phyloP scores from a whole-genome alignment of 2,329 filamentous ascomycete genomes.

The Venturia aucupariae region DNA sequence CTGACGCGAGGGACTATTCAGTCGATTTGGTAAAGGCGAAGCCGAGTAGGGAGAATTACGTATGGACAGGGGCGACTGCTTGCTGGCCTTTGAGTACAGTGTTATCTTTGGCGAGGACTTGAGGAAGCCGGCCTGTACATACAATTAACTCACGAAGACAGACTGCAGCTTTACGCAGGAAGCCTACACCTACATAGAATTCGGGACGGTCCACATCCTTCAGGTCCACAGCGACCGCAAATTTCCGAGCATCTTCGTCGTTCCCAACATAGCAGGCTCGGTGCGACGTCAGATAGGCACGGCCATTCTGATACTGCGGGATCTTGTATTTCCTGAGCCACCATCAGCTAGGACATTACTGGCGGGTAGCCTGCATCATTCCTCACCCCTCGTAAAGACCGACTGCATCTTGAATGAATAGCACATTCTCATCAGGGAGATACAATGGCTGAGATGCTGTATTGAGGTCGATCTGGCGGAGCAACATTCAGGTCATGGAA shows the following conservation, averaged over 20 bases:
- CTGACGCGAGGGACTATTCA: constrained; percentile 27
- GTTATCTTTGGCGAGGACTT: constrained; percentile 95
- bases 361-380: constrained; percentile 14
- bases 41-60: constrained; percentile 41
- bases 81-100: constrained; percentile 70
- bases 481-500: constrained; percentile 68
- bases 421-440: constrained; percentile 82
- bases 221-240: constrained; percentile 76
- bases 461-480: constrained; percentile 90
- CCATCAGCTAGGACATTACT: background rate
- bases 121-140: constrained; percentile 67
- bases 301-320: constrained; percentile 85
- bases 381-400: constrained; percentile 93
- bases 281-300: constrained; percentile 93
- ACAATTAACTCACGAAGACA: constrained; percentile 16
- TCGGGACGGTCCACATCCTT: constrained; percentile 88
- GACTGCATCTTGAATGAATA: constrained; percentile 96
- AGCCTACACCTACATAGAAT: constrained; percentile 57
- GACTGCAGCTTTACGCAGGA: constrained; percentile 10
- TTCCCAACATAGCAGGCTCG: constrained; percentile 92
- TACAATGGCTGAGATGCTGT: constrained; percentile 90
- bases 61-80: constrained; percentile 51
- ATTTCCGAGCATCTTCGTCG: constrained; percentile 63
- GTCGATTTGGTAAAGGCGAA: constrained; percentile 27
- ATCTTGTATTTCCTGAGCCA: constrained; percentile 79